Evolutionary conservation across 208 protist genomes (phyloP).

Genomic region (Wallacemonas collosoma): DNA sequence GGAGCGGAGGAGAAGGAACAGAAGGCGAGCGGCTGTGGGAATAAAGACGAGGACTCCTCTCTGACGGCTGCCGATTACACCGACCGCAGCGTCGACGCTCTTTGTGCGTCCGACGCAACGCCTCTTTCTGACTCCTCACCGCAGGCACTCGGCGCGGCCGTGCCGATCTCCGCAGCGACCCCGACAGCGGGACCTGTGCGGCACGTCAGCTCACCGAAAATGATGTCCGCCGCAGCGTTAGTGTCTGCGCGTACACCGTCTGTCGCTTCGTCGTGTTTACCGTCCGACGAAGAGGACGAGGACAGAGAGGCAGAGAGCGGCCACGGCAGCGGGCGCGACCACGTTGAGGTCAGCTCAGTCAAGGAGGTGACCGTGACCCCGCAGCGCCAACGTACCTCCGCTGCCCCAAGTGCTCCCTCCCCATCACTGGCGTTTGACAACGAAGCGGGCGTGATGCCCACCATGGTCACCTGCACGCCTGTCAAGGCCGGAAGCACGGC

Average conservation of each 20-base stretch:
- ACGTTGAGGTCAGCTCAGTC: not conserved
- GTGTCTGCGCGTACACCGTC: too few relatives aligned
- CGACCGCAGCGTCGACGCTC: slow-evolving; percentile 1
- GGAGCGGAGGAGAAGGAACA: not conserved
- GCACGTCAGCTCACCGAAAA: too few relatives aligned
- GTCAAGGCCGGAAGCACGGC: slow-evolving; percentile 10
- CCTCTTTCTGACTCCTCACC: not conserved
- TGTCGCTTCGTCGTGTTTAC: not conserved
- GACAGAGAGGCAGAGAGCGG: slow-evolving; percentile 1
- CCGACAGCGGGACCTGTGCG: too few relatives aligned
- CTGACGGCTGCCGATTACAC: not conserved
- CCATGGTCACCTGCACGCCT: slow-evolving; percentile 3
- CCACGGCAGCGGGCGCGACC: slow-evolving; percentile 9
- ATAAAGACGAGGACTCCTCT: not conserved
- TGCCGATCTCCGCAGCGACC: too few relatives aligned
- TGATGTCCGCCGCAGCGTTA: too few relatives aligned
- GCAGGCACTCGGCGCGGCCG: not conserved
- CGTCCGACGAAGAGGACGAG: not conserved
- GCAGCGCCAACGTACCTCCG: slow-evolving; percentile 5
- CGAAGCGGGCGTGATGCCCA: not conserved
- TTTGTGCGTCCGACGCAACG: slow-evolving; percentile 7
- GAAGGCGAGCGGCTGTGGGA: not conserved
- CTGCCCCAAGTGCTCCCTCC: slow-evolving; percentile 4
- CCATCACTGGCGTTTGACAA: slow-evolving; percentile 4
- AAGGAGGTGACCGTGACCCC: slow-evolving; percentile 12